These are phyloP conservation scores for Trichosporon asahii DNA, from an alignment of 1,284 basidiomycete species.

Conservation along the genomic window DNA sequence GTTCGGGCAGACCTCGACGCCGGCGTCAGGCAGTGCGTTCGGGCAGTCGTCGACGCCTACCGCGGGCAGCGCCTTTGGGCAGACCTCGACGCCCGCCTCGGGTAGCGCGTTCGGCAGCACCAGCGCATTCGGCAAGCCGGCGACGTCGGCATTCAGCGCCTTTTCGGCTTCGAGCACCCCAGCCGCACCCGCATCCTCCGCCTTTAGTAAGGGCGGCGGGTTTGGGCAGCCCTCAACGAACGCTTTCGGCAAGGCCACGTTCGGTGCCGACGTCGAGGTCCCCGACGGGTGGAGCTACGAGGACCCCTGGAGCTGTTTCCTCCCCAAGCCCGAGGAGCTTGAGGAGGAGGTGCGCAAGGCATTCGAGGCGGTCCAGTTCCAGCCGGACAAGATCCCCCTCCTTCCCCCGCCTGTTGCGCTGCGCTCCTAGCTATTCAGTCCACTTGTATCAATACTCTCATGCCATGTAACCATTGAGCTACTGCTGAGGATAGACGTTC, in stretches of 20 bases:
- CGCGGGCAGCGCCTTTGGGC: constrained; percentile 9
- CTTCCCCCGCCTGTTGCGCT: constrained; percentile 68
- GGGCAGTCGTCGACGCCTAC: constrained; percentile 6
- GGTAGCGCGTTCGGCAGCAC: constrained; percentile 30
- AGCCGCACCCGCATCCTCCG: constrained; percentile 10
- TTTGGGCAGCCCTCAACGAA: constrained; percentile 2
- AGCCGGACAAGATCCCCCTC: constrained; percentile 70
- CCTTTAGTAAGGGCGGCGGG: constrained; percentile 1
- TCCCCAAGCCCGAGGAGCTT: constrained; percentile 29
- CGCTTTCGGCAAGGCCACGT: constrained; percentile 13
- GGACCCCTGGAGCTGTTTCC: constrained; percentile 42
- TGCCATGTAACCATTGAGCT: not conserved
- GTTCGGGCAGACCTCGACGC: constrained; percentile 34
- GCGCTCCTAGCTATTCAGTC: constrained; percentile 15
- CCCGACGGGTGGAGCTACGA: constrained; percentile 51
- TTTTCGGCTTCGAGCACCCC: constrained; percentile 15
- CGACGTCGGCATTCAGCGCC: constrained; percentile 13
- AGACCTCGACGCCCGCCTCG: not conserved
- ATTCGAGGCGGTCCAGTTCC: constrained; percentile 63
- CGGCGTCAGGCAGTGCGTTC: constrained; percentile 25
- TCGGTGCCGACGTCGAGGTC: constrained; percentile 40
- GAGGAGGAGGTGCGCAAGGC: constrained; percentile 57
- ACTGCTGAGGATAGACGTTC: not conserved
- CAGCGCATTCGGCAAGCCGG: constrained; percentile 24
- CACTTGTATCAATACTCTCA: not conserved